Percentiles rank a stretch among this genome's conserved stretches.
Conservation (phyloP, 441 rosid genomes). For the Viola pubescens region DNA sequence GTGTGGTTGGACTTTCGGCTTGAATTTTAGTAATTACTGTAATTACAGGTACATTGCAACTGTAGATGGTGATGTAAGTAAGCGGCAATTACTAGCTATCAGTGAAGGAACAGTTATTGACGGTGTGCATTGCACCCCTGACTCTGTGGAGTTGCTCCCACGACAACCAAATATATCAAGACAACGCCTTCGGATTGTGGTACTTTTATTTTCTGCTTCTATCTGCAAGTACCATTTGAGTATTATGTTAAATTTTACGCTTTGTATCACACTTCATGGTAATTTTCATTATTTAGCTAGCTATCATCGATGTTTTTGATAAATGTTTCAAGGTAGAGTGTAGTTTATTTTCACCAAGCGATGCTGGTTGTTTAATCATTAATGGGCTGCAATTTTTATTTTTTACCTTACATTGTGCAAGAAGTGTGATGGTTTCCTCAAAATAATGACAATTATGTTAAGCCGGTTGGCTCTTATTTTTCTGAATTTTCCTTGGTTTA, state of each 20-base stretch:
- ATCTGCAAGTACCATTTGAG: slow-evolving; percentile 5
- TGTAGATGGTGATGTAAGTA: slow-evolving; percentile 54
- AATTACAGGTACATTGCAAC: slow-evolving; percentile 68
- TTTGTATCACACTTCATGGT: neutral
- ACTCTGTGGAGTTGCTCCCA: slow-evolving; percentile 77
- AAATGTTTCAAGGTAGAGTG: no score
- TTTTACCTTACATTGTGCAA: no score
- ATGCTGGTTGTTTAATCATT: no score
- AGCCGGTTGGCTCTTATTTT: no score
- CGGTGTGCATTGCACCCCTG: slow-evolving; percentile 73
- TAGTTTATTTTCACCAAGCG: no score
- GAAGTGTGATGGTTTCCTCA: no score
- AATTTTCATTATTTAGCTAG: no score
- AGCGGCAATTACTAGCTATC: slow-evolving; percentile 54
- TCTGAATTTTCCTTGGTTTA: no score
- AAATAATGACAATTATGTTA: no score
- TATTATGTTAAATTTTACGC: neutral
- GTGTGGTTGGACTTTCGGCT: neutral
- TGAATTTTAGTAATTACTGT: slow-evolving; percentile 3
- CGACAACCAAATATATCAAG: slow-evolving; percentile 56
- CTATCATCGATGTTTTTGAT: no score
- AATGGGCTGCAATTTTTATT: no score
- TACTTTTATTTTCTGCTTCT: slow-evolving; percentile 18
- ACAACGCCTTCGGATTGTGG: slow-evolving; percentile 81
- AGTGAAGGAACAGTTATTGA: slow-evolving; percentile 66